These are phyloP conservation scores for Sordaria brevicollis DNA, from an alignment of 495 filamentous ascomycete genomes.

Conservation along the genomic window DNA sequence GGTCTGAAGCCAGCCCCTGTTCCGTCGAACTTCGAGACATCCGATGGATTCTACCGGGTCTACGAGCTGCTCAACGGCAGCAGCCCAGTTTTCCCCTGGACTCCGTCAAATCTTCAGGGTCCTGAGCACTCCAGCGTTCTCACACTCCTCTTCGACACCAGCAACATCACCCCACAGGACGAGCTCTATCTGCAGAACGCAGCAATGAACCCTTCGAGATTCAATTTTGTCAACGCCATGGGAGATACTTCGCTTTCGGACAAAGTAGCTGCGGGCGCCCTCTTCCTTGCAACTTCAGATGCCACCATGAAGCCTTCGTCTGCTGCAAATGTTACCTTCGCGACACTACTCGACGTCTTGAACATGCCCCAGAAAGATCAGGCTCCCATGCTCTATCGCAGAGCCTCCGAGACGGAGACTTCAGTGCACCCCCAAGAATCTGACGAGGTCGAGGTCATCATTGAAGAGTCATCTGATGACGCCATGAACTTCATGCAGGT, in stretches of 20 bases:
- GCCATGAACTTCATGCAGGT: too few relatives aligned
- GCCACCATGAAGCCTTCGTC: background rate
- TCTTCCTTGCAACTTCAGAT: background rate
- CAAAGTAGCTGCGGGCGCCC: background rate
- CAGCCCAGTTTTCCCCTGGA: background rate
- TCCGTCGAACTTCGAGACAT: conserved; percentile 18
- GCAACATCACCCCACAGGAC: background rate
- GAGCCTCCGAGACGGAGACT: background rate
- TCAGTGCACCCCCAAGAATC: background rate
- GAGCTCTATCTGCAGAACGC: background rate
- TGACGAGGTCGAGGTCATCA: too few relatives aligned
- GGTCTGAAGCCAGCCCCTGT: conserved; percentile 24
- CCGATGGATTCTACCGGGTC: background rate
- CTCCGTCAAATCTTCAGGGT: background rate
- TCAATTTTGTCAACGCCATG: background rate
- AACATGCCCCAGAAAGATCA: background rate
- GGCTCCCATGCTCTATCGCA: background rate
- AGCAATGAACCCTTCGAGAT: background rate
- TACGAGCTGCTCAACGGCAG: background rate
- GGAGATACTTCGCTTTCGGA: background rate
- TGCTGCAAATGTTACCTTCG: background rate
- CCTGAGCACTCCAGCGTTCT: background rate
- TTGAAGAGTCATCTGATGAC: too few relatives aligned
- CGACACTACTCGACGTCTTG: background rate
- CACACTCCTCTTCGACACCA: background rate